Percentiles rank a stretch among this genome's conserved stretches.
phyloP scores from a whole-genome alignment of 78 protist species.

The Dictyostelium capitatum region DNA sequence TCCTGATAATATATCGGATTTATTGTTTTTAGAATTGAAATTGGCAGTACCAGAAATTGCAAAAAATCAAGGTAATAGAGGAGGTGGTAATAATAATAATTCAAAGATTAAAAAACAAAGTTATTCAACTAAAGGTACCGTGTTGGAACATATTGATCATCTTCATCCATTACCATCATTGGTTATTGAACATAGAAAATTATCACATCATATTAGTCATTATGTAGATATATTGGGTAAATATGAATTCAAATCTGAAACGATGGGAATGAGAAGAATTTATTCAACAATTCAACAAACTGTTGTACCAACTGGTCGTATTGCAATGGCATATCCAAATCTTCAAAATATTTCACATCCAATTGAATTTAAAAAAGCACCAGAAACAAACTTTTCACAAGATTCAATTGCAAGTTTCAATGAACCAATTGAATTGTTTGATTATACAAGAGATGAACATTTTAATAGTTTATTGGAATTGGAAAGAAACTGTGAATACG shows the following conservation, averaged over 20 bases:
- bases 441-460: not conserved
- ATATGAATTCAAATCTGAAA: conserved; percentile 16
- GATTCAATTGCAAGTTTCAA: conserved; percentile 11
- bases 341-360: conserved; percentile 69
- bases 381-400: conserved; percentile 36
- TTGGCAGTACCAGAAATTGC: conserved; percentile 18
- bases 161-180: conserved; percentile 62
- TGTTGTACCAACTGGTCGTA: conserved; percentile 78
- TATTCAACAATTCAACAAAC: conserved; percentile 81
- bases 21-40: conserved; percentile 15
- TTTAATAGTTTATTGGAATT: conserved; percentile 23
- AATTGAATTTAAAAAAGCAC: conserved; percentile 16
- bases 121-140: not conserved
- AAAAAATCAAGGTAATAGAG: not conserved
- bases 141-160: conserved; percentile 39
- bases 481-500: conserved; percentile 1
- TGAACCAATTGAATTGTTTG: not conserved
- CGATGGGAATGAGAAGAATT: not conserved
- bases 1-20: conserved; percentile 29
- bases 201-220: conserved; percentile 58
- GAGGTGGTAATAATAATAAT: not conserved
- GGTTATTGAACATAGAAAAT: conserved; percentile 27
- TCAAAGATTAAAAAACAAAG: not conserved
- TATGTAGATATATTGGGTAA: conserved; percentile 42
- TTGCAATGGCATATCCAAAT: conserved; percentile 74